Evolutionary conservation across 805 yeast species (phyloP).

Genomic region (Alloascoidea hylecoeti): DNA sequence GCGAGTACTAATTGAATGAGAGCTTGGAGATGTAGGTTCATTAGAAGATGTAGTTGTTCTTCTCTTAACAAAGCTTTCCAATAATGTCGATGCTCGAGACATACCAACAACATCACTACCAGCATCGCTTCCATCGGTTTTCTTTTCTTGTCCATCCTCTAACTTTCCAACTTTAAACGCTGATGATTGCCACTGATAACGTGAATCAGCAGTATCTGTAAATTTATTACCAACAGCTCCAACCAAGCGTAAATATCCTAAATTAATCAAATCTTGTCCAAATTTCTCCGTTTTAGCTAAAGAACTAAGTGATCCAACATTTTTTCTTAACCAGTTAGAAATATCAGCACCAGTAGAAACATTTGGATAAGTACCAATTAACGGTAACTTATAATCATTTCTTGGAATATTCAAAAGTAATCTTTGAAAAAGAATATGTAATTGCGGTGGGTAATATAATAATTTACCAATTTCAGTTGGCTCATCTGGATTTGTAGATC

Average conservation of each 20-base stretch:
- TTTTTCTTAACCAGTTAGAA: conserved; percentile 41
- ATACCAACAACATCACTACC: background rate
- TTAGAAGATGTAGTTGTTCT: background rate
- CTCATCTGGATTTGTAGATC: background rate
- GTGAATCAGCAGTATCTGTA: conserved; percentile 60
- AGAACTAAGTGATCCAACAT: conserved; percentile 24
- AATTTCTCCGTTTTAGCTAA: conserved; percentile 50
- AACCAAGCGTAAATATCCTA: conserved; percentile 47
- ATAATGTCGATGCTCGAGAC: background rate
- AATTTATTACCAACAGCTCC: conserved; percentile 48
- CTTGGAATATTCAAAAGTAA: conserved; percentile 37
- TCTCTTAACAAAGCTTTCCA: background rate
- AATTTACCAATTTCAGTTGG: conserved; percentile 12
- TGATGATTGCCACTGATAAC: conserved; percentile 68
- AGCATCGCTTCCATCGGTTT: too few species aligned
- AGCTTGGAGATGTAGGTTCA: background rate
- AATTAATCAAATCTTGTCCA: conserved; percentile 56
- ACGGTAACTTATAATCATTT: conserved; percentile 42
- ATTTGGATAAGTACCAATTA: conserved; percentile 53
- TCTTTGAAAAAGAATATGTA: conserved; percentile 25
- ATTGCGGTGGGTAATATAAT: conserved; percentile 21
- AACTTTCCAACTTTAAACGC: conserved; percentile 41
- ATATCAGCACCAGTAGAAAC: conserved; percentile 49
- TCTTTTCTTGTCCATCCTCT: too few species aligned
- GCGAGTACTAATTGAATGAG: background rate